These are phyloP conservation scores for Anisodus acutangulus DNA, from an alignment of 257 asterid genomes.

Conservation along the genomic window DNA sequence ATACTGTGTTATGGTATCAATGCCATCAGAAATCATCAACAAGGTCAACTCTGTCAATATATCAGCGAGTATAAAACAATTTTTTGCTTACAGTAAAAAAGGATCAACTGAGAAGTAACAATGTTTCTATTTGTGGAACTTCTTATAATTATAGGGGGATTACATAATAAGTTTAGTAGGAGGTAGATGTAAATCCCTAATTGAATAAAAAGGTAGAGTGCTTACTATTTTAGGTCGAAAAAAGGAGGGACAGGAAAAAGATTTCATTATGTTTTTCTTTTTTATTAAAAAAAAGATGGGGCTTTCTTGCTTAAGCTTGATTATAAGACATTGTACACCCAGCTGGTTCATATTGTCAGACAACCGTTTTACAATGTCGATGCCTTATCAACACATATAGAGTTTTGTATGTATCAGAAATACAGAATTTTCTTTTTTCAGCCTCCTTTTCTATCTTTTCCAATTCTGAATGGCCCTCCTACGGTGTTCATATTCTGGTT, in stretches of 20 bases:
- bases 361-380: background rate
- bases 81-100: background rate
- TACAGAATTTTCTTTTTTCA: background rate
- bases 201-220: background rate
- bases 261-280: background rate
- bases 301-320: conserved; percentile 4
- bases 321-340: background rate
- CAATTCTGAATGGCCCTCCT: background rate
- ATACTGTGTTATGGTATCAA: background rate
- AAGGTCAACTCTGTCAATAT: conserved; percentile 9
- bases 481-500: background rate
- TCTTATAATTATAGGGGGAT: background rate
- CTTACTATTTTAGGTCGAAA: background rate
- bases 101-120: background rate
- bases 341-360: background rate
- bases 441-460: background rate
- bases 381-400: background rate
- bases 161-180: background rate
- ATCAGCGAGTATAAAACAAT: background rate
- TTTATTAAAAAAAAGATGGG: background rate
- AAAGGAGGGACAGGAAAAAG: background rate
- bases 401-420: background rate
- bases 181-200: background rate
- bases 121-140: background rate
- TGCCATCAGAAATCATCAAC: background rate